Evolutionary conservation across 2,329 filamentous ascomycete species (phyloP).

Genomic region (Scedosporium aurantiacum): DNA sequence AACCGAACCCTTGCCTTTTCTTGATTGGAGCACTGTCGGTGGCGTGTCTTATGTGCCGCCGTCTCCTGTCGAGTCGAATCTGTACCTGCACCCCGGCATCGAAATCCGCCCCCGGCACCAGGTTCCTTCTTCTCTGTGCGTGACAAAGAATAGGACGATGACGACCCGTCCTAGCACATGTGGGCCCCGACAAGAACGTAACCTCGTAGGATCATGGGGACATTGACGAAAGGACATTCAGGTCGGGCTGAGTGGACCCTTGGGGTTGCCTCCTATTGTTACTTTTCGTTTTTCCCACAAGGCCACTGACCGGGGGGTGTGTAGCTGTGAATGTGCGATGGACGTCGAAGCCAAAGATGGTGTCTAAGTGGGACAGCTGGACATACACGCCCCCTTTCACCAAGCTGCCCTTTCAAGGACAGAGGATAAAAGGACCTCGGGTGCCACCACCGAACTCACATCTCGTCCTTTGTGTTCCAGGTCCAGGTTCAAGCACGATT

Average conservation of each 20-base stretch:
- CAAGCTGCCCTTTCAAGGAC: neutral
- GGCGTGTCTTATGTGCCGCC: slow-evolving; percentile 5
- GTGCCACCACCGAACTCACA: neutral
- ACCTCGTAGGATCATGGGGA: too few species aligned
- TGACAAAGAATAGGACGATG: too few species aligned
- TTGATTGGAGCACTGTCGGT: neutral
- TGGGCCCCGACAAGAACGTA: too few species aligned
- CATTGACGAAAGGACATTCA: too few species aligned
- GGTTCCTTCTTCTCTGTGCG: too few species aligned
- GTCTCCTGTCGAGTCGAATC: slow-evolving; percentile 3
- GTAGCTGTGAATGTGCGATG: neutral
- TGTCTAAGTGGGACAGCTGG: too few species aligned
- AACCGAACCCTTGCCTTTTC: neutral
- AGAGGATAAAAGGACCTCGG: neutral
- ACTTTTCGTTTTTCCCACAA: too few species aligned
- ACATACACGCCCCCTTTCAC: neutral
- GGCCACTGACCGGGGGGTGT: neutral
- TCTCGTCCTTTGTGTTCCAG: neutral
- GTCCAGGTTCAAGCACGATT: neutral
- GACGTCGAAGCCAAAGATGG: too few species aligned
- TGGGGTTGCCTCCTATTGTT: too few species aligned
- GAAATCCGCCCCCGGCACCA: neutral
- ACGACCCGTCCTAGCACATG: too few species aligned
- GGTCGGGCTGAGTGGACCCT: too few species aligned
- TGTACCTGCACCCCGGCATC: neutral